Base-by-base conservation (phyloP, 192 early-diverging fungal species). In the Gryganskiella cystojenkinii region DNA sequence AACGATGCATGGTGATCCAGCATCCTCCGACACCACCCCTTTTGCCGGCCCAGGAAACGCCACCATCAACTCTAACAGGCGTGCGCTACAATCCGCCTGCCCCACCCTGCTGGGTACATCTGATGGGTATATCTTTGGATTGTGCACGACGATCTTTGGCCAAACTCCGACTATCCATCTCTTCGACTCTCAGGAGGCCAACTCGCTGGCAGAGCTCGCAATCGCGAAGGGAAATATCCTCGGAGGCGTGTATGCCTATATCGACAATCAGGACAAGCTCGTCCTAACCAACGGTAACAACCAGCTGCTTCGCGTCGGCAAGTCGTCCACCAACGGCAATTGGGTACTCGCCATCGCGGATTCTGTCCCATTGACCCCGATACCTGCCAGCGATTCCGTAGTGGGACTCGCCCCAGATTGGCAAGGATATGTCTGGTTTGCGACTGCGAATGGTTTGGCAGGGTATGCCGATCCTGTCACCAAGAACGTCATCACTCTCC, bases 391-490 rank as follows among this genome's bases (percentile, higher is more conserved):
- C 14, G 64, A 66, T 66, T 66, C 64, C 42, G 64, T 66, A n/a
- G 64, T 66, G 28, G 64, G 64, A 56, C 64, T 66, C 22, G 52
- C 64, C 27, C 64, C 64, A 55, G 64, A 66, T 56, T 66, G 64
- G 64, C 64, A 66, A 55, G 64, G 64, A 55, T 66, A 66, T 28
- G 64, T 66, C 27, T 66, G 64, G 64, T 66, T 66, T 40, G 64
- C 64, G 30, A 66, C 64, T 17, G 64, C 64, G 25, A 66, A 55
- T 31, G 64, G 64, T 44, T 66, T 66, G 52, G 64, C 64, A 9
- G 64, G 64, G 25, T 66, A 66, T 56, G 64, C 40, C 9, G 51
- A 66, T 28, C 64, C 64, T 2, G 40, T 66, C 42, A 53, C 64
- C 53, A 56, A 55, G 51, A 66, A 66, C 19, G 53, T 66, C 22